Base-by-base conservation (phyloP, 768 basidiomycete genomes). In the Piloderma croceum region DNA sequence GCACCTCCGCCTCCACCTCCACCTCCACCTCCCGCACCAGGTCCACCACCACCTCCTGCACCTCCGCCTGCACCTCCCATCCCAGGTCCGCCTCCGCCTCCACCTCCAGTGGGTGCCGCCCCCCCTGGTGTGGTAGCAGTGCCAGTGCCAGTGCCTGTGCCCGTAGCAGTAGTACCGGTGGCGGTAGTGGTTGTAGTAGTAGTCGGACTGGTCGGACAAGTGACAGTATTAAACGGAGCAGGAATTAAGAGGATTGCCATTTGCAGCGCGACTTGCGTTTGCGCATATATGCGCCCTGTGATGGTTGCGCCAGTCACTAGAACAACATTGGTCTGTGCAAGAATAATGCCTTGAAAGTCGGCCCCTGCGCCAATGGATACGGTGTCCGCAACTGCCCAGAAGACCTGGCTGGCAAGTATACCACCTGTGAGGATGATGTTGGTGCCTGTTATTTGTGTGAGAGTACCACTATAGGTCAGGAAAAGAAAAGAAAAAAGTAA, bases 251-350 rank as follows among this genome's bases (percentile, higher is more conserved):
- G 12, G 25, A 41, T 45, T 20, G 41, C 44, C 25, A 6, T 24
- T 35, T 54, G 52, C 22, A 56, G 38, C 3, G 48, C 40, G 34
- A 50, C 50, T 7, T 20, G 27, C n/a, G 54, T 56, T 36, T 52
- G 50, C 10, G 48, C 32, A 21, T 53, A 44, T 9, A 56, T 42
- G 18, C 54, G 48, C 17, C 54, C 48, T 21, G 50, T 51, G 17
- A 48, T 25, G 7, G 48, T 41, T 6, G 47, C 27, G 2, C 48
- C 46, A 5, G 54, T 53, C 18, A 41, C n/a, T 15, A 51, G 24
- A 3, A 47, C 46, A 22, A 49, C 41, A 3, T 36, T 25, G 6
- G 51, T 48, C 9, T 36, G 36, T 15, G 36, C 44, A 31, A 55
- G 48, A 10, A 55, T 6, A 23, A 53, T 45, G 9, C 53, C 53